Evolutionary conservation across 805 yeast genomes (phyloP), one percentile per base, ranked within the genome.

Genomic region (Candida alai): DNA sequence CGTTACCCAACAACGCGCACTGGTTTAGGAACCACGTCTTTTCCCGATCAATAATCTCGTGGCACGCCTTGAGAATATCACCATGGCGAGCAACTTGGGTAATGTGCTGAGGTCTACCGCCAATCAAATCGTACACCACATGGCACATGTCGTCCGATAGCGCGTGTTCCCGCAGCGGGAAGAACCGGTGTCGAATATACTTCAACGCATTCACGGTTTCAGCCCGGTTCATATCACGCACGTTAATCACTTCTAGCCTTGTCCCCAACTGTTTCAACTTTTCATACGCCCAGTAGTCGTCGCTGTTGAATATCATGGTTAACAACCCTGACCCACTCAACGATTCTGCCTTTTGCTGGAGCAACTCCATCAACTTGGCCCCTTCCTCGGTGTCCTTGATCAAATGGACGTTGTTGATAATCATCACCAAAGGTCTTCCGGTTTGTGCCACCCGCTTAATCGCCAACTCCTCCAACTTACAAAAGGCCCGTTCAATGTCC

Each of bases 211-310:
- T 65, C 5, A 78, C 51, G 1, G 88, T 68, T 40, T 83, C 79
- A 0, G 32, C 28, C 13, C 85, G 60, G 24, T 63, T 60, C 38
- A 85, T 70, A 49, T 84, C 85, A 31, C 76, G 65, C 23, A 84
- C 80, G 40, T 81, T 78, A 34, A 85, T 62, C 15, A 84, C 77
- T 35, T 85, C 93, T 28, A 85, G 56, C 21, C 90, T 67, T 0
- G 95, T 85, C 0, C 88, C 85, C 13, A 81, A 61, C 35, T 70
- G 70, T 47, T 80, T 81, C 43, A 85, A 62, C 36, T 87, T 74
- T 46, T 84, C 93, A 53, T 83, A 85, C 1, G 85, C 71, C 95
- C 95, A 85, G 56, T 85, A 85, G 48, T 85, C 95, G 54, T 84
- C 94, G 41, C 84, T 75, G 47, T 82, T 82, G 64, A 84, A 84